Percentiles rank a stretch among this genome's conserved stretches.
phyloP scores from a whole-genome alignment of 495 filamentous ascomycete genomes.

The Trichoderma orchidacearum region DNA sequence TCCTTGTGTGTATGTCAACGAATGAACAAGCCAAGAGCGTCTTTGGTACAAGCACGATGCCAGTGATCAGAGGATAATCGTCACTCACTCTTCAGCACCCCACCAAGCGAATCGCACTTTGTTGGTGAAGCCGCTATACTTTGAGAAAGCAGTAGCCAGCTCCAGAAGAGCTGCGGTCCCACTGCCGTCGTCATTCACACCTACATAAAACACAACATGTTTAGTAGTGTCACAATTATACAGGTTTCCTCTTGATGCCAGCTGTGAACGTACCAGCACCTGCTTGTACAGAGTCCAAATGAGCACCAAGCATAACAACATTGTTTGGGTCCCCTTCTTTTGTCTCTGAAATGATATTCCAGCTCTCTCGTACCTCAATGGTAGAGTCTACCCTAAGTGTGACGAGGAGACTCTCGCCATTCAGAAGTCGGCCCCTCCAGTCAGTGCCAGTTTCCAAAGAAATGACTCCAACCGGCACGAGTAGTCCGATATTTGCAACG shows the following conservation, averaged over 20 bases:
- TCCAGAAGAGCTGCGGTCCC: constrained; percentile 27
- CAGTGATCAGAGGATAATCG: not conserved
- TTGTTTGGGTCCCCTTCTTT: constrained; percentile 22
- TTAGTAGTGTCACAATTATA: not conserved
- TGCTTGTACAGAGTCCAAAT: constrained; percentile 30
- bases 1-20: constrained; percentile 5
- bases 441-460: constrained; percentile 6
- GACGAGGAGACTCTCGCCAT: constrained; percentile 6
- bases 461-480: constrained; percentile 18
- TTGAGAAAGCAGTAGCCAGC: constrained; percentile 14
- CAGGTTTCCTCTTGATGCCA: too few relatives aligned
- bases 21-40: not conserved
- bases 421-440: constrained; percentile 8
- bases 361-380: constrained; percentile 7
- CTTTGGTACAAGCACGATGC: not conserved
- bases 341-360: constrained; percentile 26
- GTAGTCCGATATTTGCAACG: constrained; percentile 12
- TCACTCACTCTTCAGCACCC: constrained; percentile 25
- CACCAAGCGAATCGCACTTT: constrained; percentile 32
- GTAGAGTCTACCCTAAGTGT: constrained; percentile 7
- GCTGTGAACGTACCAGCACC: constrained; percentile 19
- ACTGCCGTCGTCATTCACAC: constrained; percentile 20
- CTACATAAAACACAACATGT: not conserved
- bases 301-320: constrained; percentile 27
- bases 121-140: constrained; percentile 19